Evolutionary conservation across 164 flowering plant species (phyloP).

Genomic region (Stephania japonica): DNA sequence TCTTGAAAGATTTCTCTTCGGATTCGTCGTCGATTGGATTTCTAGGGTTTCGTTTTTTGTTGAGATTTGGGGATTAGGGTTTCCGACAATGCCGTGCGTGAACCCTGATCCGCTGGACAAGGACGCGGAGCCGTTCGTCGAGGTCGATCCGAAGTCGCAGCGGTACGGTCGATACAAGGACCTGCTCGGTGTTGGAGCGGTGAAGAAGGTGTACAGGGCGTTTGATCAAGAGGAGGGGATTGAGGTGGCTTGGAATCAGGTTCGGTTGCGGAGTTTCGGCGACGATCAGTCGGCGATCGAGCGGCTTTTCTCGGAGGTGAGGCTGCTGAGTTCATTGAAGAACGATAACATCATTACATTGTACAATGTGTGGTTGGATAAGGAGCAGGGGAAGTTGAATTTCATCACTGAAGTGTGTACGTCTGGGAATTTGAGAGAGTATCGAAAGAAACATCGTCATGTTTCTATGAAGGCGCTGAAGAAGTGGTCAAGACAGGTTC

Average conservation of each 20-base stretch:
- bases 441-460: conserved; percentile 62
- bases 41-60: neutral
- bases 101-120: conserved; percentile 22
- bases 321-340: conserved; percentile 35
- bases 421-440: conserved; percentile 73
- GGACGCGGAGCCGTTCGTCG: conserved; percentile 54
- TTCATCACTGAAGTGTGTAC: conserved; percentile 82
- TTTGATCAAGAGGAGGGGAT: conserved; percentile 81
- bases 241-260: conserved; percentile 92
- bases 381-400: conserved; percentile 38
- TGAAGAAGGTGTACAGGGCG: conserved; percentile 72
- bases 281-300: conserved; percentile 38
- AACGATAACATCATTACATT: conserved; percentile 42
- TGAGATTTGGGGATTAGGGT: neutral
- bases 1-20: no score
- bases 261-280: conserved; percentile 36
- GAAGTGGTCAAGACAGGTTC: conserved; percentile 75
- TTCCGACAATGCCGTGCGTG: conserved; percentile 38
- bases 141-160: conserved; percentile 69
- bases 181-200: conserved; percentile 65
- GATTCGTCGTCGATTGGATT: no score
- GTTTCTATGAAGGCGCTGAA: conserved; percentile 71
- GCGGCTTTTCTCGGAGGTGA: conserved; percentile 45
- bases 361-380: conserved; percentile 49
- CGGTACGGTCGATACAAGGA: conserved; percentile 63